Conservation (phyloP, 2,329 filamentous ascomycete species). For the Fusarium sacchari region DNA sequence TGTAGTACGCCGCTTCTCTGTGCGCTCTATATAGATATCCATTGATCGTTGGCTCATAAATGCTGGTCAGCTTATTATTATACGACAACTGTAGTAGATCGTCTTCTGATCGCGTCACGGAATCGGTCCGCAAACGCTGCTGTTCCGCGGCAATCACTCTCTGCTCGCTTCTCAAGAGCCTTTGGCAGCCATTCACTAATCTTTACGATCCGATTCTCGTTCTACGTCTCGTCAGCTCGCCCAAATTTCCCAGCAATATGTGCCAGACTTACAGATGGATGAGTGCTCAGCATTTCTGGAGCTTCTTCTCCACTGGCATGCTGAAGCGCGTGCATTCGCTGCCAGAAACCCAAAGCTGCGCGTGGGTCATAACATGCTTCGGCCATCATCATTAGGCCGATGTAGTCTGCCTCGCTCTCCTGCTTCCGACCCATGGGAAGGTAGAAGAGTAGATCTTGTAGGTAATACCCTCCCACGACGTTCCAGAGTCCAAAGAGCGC, state of each 20-base stretch:
- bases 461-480: slow-evolving; percentile 54
- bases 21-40: not conserved
- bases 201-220: slow-evolving; percentile 70
- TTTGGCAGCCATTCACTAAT: slow-evolving; percentile 71
- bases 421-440: slow-evolving; percentile 76
- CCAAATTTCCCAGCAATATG: not conserved
- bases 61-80: not conserved
- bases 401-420: slow-evolving; percentile 82
- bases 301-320: slow-evolving; percentile 56
- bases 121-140: slow-evolving; percentile 64
- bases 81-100: slow-evolving; percentile 34
- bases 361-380: slow-evolving; percentile 80
- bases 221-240: slow-evolving; percentile 50
- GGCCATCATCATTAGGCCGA: slow-evolving; percentile 85
- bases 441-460: slow-evolving; percentile 72
- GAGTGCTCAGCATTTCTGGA: slow-evolving; percentile 80
- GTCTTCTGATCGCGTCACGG: slow-evolving; percentile 57
- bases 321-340: slow-evolving; percentile 68
- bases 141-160: slow-evolving; percentile 65
- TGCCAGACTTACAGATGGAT: slow-evolving; percentile 71
- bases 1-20: not conserved
- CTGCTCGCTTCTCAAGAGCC: slow-evolving; percentile 62
- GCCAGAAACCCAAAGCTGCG: slow-evolving; percentile 73
- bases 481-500: slow-evolving; percentile 53
- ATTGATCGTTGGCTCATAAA: not conserved